These are phyloP conservation scores for Phylloboletellus chloephorus DNA, from an alignment of 1,284 basidiomycete genomes.

Conservation along the genomic window DNA sequence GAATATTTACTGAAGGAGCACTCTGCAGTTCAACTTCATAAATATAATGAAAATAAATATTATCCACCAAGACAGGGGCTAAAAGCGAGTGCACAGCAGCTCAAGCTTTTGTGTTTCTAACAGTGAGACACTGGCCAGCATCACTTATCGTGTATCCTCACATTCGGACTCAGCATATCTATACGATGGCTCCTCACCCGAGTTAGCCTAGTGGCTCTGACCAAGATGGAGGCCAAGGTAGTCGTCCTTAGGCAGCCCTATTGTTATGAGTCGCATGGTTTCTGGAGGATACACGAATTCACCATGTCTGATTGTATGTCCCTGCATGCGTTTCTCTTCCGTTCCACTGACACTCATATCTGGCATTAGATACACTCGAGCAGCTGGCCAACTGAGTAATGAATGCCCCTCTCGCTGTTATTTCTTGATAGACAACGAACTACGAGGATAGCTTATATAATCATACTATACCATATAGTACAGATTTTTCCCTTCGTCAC, in stretches of 20 bases:
- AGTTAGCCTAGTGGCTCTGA: not conserved
- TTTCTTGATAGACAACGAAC: too few species aligned
- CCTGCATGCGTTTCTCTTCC: not conserved
- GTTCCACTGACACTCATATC: not conserved
- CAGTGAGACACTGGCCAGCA: too few species aligned
- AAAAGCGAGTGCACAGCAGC: too few species aligned
- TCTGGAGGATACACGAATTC: conserved; percentile 61
- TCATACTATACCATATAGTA: too few species aligned
- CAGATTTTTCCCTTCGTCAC: too few species aligned
- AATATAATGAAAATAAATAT: too few species aligned
- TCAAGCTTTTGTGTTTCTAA: too few species aligned
- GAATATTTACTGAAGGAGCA: too few species aligned
- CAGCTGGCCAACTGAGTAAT: conserved; percentile 71
- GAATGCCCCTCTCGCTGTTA: conserved; percentile 77
- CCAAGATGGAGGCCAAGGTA: conserved; percentile 15
- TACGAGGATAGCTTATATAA: too few species aligned
- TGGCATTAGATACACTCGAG: conserved; percentile 56
- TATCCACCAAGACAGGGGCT: too few species aligned
- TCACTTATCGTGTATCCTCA: conserved; percentile 18
- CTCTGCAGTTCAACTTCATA: too few species aligned
- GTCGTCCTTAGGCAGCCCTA: conserved; percentile 39
- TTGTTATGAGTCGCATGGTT: conserved; percentile 82
- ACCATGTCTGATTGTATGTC: conserved; percentile 71
- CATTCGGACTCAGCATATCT: conserved; percentile 13
- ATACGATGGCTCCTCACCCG: conserved; percentile 12